Base-by-base conservation (phyloP, 2,329 filamentous ascomycete genomes). In the Teratosphaeria epicoccoides region DNA sequence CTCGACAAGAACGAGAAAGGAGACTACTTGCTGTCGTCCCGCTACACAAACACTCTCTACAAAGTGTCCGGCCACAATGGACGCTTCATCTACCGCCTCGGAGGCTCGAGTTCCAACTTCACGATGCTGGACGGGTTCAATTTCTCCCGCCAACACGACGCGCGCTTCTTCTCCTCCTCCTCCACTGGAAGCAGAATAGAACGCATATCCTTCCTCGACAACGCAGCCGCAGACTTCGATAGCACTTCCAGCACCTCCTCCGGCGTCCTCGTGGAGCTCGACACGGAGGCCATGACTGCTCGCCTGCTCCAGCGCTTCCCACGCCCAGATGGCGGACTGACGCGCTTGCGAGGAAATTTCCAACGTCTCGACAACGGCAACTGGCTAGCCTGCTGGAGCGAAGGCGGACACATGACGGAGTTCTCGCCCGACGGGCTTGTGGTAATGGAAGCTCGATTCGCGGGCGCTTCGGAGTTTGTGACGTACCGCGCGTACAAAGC, bases 41-140 rank as follows among this genome's bases (percentile, higher is more conserved):
- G 70, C 3, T 66, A 68, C 51, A 68, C 67, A 4, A 65, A 69
- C 52, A 61, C 63, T 4, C 61, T 72, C 14, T 71, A 71, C 51
- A 55, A 68, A 28, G 61, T 72, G 22, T 68, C 64, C 6, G 64
- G 66, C 2, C 43, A 54, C 6, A 61, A 68, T 49, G 65, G 68
- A 2, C 52, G 52, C 5, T 66, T 72, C 24, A 57, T 70, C 29
- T 72, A 69, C 70, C 60, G 65, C 12, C 59, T 72, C 3, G 65
- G 66, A 22, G 69, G 68, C 6, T 54, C 56, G 4, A 53, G 54
- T 4, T 60, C 52, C n/a, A 55, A n/a, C 12, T 57, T 53, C 43
- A 5, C 2, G 7, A 4, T 53, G 6, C 20, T 28, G 2, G 51
- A 44, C 4, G 25, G 20, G 2, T 29, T 47, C 14, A 60, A 52